Evolutionary conservation across 2,329 filamentous ascomycete species (phyloP).

Genomic region (Myriangium duriaei): DNA sequence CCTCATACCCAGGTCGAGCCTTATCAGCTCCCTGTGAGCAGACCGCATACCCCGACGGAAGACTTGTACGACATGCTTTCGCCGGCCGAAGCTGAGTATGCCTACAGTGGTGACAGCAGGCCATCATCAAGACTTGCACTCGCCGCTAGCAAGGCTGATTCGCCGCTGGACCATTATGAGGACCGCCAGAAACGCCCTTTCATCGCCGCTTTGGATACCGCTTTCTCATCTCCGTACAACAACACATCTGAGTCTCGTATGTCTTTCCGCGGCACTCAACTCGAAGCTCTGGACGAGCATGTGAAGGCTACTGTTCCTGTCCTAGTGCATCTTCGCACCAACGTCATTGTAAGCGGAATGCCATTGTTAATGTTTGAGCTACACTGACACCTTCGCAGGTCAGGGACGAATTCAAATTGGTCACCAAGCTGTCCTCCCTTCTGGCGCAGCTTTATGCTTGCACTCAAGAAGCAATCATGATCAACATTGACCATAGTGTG

Average conservation of each 20-base stretch:
- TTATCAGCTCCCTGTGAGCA: no score
- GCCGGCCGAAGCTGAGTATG: slow-evolving; percentile 6
- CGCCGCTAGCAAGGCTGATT: slow-evolving; percentile 3
- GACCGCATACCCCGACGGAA: background rate
- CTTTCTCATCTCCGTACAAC: background rate
- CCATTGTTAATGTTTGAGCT: slow-evolving; percentile 9
- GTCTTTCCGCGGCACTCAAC: background rate
- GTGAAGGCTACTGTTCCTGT: slow-evolving; percentile 25
- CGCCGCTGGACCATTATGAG: slow-evolving; percentile 5
- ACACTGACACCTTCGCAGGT: no score
- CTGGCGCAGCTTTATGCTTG: slow-evolving; percentile 65
- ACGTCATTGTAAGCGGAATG: slow-evolving; percentile 36
- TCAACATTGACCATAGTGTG: slow-evolving; percentile 62
- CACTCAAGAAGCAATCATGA: slow-evolving; percentile 58
- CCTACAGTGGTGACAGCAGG: slow-evolving; percentile 2
- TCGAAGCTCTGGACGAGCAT: slow-evolving; percentile 1
- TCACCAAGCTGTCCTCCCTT: slow-evolving; percentile 59
- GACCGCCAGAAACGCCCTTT: background rate
- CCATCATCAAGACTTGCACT: background rate
- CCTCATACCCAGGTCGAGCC: no score
- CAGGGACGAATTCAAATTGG: slow-evolving; percentile 61
- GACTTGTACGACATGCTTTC: background rate
- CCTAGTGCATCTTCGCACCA: slow-evolving; percentile 36
- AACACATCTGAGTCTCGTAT: background rate
- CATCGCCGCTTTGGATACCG: background rate